These are phyloP conservation scores for Cercospora sp. DNA, from an alignment of 2,329 filamentous ascomycete genomes.

Conservation along the genomic window DNA sequence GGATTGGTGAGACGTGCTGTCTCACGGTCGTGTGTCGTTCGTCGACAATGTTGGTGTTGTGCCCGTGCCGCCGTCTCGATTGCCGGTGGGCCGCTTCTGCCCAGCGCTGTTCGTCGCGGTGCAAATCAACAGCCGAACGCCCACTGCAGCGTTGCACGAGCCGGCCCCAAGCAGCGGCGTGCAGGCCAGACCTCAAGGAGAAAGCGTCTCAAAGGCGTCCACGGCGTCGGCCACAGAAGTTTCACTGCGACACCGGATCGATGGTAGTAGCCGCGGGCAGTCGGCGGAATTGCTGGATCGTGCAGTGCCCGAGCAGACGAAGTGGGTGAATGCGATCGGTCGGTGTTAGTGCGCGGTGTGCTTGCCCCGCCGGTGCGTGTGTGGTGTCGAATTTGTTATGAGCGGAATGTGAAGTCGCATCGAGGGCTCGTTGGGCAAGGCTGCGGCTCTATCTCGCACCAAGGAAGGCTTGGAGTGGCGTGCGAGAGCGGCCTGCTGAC, in stretches of 20 bases:
- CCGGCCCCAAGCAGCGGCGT: background rate
- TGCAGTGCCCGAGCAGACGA: background rate
- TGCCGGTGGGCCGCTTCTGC: background rate
- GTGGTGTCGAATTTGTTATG: constrained; percentile 3
- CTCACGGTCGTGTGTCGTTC: constrained; percentile 24
- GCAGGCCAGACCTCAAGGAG: background rate
- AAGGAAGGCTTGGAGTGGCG: background rate
- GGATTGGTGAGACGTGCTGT: constrained; percentile 29
- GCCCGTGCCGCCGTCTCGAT: background rate
- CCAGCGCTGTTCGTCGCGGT: background rate
- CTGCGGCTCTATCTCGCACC: constrained; percentile 4
- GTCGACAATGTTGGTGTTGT: background rate
- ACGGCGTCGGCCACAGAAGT: background rate
- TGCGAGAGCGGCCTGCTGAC: background rate
- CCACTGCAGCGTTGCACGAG: background rate
- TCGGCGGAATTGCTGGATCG: background rate
- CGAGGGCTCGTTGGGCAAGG: background rate
- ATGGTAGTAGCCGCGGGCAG: background rate
- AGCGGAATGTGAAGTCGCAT: constrained; percentile 9
- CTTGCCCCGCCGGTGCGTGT: background rate
- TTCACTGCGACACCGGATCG: constrained; percentile 7
- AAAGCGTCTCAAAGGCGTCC: background rate
- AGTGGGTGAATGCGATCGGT: background rate
- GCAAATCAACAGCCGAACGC: background rate
- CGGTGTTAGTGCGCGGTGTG: background rate